Base-by-base conservation (phyloP, 352 stramenopile species). In the Globisporangium abappressorium region DNA sequence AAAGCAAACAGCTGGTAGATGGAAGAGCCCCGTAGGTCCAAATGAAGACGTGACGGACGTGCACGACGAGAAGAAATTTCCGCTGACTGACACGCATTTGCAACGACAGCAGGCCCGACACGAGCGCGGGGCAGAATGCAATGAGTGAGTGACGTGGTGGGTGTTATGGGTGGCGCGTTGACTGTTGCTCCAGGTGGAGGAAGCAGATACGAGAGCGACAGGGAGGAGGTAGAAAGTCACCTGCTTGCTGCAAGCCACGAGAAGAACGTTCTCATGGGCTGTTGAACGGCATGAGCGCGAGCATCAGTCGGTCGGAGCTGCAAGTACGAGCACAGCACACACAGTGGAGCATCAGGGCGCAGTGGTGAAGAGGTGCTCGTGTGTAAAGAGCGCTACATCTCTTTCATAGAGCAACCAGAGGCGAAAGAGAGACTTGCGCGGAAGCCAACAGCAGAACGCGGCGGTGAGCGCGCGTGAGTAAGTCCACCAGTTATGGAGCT, bases 1-100 rank as follows among this genome's bases (percentile, higher is more conserved):
- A 14, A 43, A 43, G 14, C 36, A 43, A 38, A 38, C 53, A 58
- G 53, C 53, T 26, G 24, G 36, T 14, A 43, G 36, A 30, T 5
- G 53, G 6, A 20, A 33, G 7, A 47, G 38, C 8, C 34, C 34
- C 8, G 34, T 4, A 33, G 30, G 30, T 47, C 2, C 38, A 12
- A 5, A 1, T 47, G 56, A 47, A 58, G 14, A 58, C 5, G 3
- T 62, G 56, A 62, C 33, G 4, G 33, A 33, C 56, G n/a, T 62
- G 56, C 41, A 20, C 18, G 15, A 33, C 56, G 33, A 62, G 56
- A 62, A 62, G 56, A 62, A 49, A 49, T 15, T 49, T 62, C 56
- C 11, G 7, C 22, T 33, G 33, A 30, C 33, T 18, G 14, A 12
- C 33, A 36, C 4, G 0, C 38, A 46, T 6, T 46, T 41, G 34